Evolutionary conservation across 805 yeast genomes (phyloP).

Genomic region (Barnettozyma wickerhamii): DNA sequence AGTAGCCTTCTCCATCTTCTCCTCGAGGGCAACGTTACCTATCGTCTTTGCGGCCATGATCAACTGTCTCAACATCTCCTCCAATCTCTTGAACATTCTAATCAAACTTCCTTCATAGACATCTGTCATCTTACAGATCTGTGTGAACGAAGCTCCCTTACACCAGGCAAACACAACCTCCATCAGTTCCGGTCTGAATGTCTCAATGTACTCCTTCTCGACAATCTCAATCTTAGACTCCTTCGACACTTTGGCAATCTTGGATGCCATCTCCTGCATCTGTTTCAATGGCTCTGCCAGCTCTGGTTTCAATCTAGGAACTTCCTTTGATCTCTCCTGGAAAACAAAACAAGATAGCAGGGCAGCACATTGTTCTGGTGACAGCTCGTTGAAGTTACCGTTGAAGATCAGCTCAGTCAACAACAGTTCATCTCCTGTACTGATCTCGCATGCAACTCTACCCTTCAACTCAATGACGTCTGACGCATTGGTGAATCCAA

Average conservation of each 20-base stretch:
- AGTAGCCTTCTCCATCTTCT: conserved; percentile 82
- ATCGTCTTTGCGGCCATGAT: conserved; percentile 89
- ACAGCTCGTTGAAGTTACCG: conserved; percentile 87
- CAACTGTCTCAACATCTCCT: conserved; percentile 88
- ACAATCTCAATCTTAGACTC: conserved; percentile 88
- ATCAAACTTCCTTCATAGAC: conserved; percentile 96
- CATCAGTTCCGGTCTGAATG: conserved; percentile 91
- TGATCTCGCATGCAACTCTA: conserved; percentile 94
- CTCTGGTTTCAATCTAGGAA: conserved; percentile 82
- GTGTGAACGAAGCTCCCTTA: conserved; percentile 92
- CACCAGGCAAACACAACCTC: conserved; percentile 98
- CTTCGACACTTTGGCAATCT: conserved; percentile 82
- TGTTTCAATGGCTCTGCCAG: conserved; percentile 88
- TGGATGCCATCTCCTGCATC: conserved; percentile 85
- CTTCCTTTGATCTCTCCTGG: conserved; percentile 91
- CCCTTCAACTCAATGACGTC: conserved; percentile 96
- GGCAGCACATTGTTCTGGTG: conserved; percentile 90
- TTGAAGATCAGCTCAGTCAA: conserved; percentile 91
- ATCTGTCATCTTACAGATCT: conserved; percentile 97
- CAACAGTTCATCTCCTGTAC: conserved; percentile 79
- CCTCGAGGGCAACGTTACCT: conserved; percentile 82
- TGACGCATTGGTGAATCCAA: conserved; percentile 80
- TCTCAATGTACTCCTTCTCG: conserved; percentile 89
- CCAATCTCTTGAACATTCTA: conserved; percentile 90
- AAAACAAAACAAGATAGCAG: conserved; percentile 91